These are phyloP conservation scores for Sugiyamaella lignohabitans DNA, from an alignment of 805 yeast species.

Conservation along the genomic window DNA sequence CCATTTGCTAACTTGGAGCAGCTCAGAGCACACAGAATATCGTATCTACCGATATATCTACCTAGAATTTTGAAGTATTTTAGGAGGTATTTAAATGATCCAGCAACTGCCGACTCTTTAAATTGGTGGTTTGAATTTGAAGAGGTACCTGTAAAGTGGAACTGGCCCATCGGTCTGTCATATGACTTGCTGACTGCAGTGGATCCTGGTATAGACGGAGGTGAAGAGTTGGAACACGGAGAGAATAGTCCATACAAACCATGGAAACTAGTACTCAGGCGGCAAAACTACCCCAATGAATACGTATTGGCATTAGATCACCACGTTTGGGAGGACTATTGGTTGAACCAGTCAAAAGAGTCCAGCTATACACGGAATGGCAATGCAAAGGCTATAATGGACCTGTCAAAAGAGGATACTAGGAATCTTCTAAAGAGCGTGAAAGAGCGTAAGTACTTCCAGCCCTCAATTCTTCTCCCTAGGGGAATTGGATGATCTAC, in stretches of 20 bases:
- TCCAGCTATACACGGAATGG: conserved; percentile 71
- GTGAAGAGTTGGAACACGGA: conserved; percentile 8
- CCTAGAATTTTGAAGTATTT: conserved; percentile 20
- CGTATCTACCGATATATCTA: conserved; percentile 26
- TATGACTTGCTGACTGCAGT: conserved; percentile 48
- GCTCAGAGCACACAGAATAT: conserved; percentile 16
- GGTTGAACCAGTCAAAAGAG: conserved; percentile 80
- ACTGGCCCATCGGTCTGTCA: conserved; percentile 64
- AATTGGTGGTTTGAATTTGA: conserved; percentile 65
- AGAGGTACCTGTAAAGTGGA: conserved; percentile 60
- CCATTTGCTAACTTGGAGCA: too few species aligned
- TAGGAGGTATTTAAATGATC: conserved; percentile 24
- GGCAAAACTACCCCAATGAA: conserved; percentile 40
- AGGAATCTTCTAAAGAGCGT: conserved; percentile 51
- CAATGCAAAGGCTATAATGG: conserved; percentile 74
- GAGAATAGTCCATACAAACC: conserved; percentile 17
- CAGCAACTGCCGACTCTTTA: conserved; percentile 14
- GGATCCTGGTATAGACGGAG: conserved; percentile 25
- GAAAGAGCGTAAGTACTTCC: conserved; percentile 6
- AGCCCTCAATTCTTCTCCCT: conserved; percentile 5
- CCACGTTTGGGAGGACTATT: conserved; percentile 40
- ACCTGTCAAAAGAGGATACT: conserved; percentile 57
- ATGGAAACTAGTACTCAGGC: conserved; percentile 45
- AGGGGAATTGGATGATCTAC: not conserved
- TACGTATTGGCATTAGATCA: conserved; percentile 37